Base-by-base conservation (phyloP, 129 eudicot species). In the Deinandra increscens region DNA sequence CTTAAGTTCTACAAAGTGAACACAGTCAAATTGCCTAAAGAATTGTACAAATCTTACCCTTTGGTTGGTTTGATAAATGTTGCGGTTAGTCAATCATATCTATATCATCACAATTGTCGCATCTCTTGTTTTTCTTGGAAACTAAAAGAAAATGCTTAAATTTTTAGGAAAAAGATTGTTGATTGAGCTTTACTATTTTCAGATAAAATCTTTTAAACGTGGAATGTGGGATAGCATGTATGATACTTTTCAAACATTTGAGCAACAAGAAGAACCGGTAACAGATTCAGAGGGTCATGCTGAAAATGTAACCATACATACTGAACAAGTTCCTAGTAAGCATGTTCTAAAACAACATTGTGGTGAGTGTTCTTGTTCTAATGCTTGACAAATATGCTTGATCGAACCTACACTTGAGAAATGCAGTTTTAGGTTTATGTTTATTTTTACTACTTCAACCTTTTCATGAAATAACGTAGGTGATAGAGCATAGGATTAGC, bases 151-250 rank as follows among this genome's bases (percentile, higher is more conserved):
- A 38, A 11, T 12, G 17, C n/a, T 33, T 51, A 53, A 23, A 15
- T 74, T 17, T 64, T 18, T 53, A 9, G 59, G 36, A 33, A 31
- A 42, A 39, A 31, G 22, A 42, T 74, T 18, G 60, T 39, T 39
- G 53, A 54, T 10, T 38, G 2, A 22, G n/a, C 59, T 49, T 18
- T 19, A 43, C 48, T 37, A 0, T 18, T 78, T 81, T 74, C 92
- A 93, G 99, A 84, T 93, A 5, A 75, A 50, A 48, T 87, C 90
- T 50, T 85, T 93, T 6, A 83, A 81, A 83, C 26, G 34, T 72
- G 98, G 98, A 66, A 79, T 89, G 84, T 89, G 89, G 82, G 95
- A 93, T 87, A 81, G 84, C 79, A 80, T 86, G 82, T 86, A 83
- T 73, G 97, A 89, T 39, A 75, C 85, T 75, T 75, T 83, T 29